Conservation (phyloP, 2,329 filamentous ascomycete species). For the Neophaeococcomyces aloes region DNA sequence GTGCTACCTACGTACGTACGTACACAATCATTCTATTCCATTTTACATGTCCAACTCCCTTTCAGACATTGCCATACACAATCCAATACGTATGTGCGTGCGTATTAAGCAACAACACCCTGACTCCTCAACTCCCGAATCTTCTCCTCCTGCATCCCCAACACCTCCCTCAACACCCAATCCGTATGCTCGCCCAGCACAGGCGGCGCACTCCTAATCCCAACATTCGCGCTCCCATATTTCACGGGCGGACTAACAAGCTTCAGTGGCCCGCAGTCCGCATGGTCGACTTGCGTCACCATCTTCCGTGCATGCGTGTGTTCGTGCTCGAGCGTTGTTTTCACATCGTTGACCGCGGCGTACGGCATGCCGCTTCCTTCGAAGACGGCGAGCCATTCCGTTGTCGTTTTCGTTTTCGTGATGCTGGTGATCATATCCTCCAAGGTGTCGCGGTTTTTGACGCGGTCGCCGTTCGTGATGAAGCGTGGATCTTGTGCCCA, state of each 20-base stretch:
- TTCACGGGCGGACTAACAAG: conserved; percentile 92
- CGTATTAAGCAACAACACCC: conserved; percentile 57
- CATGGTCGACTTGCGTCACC: conserved; percentile 80
- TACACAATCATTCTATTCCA: no score
- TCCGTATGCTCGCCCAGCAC: conserved; percentile 79
- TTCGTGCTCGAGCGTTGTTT: conserved; percentile 68
- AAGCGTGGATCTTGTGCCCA: conserved; percentile 49
- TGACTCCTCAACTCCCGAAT: conserved; percentile 53
- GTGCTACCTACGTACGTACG: no score
- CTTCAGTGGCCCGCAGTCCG: conserved; percentile 71
- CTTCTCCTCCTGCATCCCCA: conserved; percentile 49
- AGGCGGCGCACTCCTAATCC: conserved; percentile 67
- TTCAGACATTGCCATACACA: no score
- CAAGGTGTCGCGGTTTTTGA: conserved; percentile 60
- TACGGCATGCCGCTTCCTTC: conserved; percentile 93
- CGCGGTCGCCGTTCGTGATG: conserved; percentile 48
- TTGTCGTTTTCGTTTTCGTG: conserved; percentile 66
- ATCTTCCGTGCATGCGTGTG: conserved; percentile 75
- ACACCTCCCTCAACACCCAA: conserved; percentile 56
- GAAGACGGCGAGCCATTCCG: conserved; percentile 76
- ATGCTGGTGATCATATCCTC: conserved; percentile 68
- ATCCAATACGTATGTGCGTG: no score
- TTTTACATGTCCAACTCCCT: no score
- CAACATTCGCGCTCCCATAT: conserved; percentile 71
- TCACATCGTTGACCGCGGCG: conserved; percentile 86